A percentile compares a stretch with the other conserved stretches of the same genome.
Conservation (phyloP, 768 basidiomycete genomes). For the Calocera cornea region DNA sequence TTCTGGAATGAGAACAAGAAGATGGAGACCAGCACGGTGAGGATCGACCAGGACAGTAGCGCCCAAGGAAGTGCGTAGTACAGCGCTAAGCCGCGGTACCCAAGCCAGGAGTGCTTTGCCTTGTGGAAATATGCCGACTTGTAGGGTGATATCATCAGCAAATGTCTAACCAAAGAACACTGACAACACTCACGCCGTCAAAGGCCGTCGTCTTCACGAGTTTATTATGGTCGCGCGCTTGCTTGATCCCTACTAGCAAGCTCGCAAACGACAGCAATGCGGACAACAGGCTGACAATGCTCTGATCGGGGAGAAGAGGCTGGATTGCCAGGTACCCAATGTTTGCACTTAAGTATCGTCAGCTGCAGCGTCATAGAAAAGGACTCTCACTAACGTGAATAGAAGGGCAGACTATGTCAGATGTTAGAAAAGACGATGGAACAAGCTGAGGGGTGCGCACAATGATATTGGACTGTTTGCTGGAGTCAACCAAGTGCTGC, state of each 20-base stretch:
- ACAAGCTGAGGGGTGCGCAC: not conserved
- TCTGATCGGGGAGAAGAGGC: not conserved
- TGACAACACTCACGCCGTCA: not conserved
- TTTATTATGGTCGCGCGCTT: not conserved
- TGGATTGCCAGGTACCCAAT: not conserved
- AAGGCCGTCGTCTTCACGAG: not conserved
- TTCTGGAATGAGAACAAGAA: not conserved
- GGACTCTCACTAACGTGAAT: too few species aligned
- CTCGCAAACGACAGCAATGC: not conserved
- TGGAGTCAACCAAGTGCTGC: not conserved
- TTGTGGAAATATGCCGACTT: not conserved
- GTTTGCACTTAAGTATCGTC: not conserved
- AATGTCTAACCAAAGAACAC: not conserved
- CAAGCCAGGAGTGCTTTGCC: not conserved
- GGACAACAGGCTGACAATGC: not conserved
- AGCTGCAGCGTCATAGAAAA: not conserved
- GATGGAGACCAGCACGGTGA: not conserved
- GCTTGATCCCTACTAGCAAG: not conserved
- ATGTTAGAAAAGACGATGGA: not conserved
- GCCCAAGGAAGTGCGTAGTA: not conserved
- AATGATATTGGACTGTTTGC: not conserved
- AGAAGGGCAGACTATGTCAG: not conserved
- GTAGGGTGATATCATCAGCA: too few species aligned
- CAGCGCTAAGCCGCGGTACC: not conserved
- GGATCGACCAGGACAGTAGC: not conserved